Percentiles rank a stretch among this genome's conserved stretches.
Evolutionary conservation across 345 rosid species (phyloP).

Genomic region (Excoecaria agallocha): DNA sequence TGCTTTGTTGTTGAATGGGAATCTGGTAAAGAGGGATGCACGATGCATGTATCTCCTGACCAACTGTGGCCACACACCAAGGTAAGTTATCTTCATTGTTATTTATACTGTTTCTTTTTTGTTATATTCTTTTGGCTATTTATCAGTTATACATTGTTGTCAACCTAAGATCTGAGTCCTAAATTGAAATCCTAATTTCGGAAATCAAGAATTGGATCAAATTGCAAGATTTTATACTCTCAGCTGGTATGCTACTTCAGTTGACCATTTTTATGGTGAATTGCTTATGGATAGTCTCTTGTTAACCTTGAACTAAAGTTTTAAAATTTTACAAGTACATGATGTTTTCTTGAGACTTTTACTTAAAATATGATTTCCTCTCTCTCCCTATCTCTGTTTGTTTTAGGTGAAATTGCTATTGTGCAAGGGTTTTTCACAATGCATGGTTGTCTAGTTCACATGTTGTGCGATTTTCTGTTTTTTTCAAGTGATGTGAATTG

Average conservation of each 20-base stretch:
- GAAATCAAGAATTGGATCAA: not conserved
- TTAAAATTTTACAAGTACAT: not conserved
- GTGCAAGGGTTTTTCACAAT: not conserved
- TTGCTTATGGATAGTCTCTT: not conserved
- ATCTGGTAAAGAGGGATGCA: conserved; percentile 93
- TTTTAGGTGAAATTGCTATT: not conserved
- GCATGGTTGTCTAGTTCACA: not conserved
- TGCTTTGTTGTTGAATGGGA: conserved; percentile 99
- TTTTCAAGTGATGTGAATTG: conserved; percentile 10
- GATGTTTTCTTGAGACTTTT: not conserved
- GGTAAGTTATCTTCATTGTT: conserved; percentile 30
- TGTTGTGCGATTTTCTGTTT: not conserved
- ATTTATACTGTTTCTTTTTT: not conserved
- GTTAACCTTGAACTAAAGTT: not conserved
- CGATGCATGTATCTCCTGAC: conserved; percentile 99
- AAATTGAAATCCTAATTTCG: not conserved
- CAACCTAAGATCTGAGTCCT: not conserved
- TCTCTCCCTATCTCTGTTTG: not conserved
- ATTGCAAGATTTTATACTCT: not conserved
- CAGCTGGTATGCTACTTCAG: not conserved
- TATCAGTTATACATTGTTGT: too few relatives aligned
- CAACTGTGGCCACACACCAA: conserved; percentile 99
- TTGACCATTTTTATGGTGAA: not conserved
- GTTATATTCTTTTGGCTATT: not conserved
- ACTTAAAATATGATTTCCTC: not conserved